phyloP scores from a whole-genome alignment of 257 asterid genomes.

The Capsicum pubescens region DNA sequence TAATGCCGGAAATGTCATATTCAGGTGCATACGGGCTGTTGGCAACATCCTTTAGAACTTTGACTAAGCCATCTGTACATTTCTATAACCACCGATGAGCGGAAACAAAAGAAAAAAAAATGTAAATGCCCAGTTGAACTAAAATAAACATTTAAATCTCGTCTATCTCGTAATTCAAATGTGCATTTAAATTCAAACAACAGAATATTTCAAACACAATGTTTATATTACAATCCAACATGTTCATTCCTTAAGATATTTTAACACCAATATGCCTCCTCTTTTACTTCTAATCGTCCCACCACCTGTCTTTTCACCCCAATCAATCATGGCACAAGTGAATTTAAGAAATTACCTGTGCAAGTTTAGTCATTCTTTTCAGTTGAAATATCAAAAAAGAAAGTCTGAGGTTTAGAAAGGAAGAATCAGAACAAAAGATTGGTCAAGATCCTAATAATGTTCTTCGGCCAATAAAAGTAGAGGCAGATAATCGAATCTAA shows the following conservation, averaged over 20 bases:
- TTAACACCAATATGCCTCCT: slow-evolving; percentile 1
- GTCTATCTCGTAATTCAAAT: slow-evolving; percentile 5
- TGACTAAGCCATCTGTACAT: slow-evolving; percentile 91
- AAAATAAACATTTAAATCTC: slow-evolving; percentile 6
- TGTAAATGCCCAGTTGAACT: slow-evolving; percentile 16
- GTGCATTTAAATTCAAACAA: neutral
- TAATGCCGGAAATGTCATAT: slow-evolving; percentile 88
- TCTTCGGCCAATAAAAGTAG: slow-evolving; percentile 9
- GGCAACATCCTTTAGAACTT: slow-evolving; percentile 75
- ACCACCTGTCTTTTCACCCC: slow-evolving; percentile 14
- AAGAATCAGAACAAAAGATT: neutral
- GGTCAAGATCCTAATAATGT: neutral
- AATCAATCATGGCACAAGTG: slow-evolving; percentile 7
- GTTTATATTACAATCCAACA: neutral
- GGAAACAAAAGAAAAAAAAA: slow-evolving; percentile 17
- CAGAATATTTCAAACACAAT: neutral
- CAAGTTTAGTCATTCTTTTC: slow-evolving; percentile 16
- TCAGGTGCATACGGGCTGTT: slow-evolving; percentile 99
- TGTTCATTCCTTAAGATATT: neutral
- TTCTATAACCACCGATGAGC: slow-evolving; percentile 54
- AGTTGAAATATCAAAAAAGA: slow-evolving; percentile 9
- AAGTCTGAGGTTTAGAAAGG: neutral
- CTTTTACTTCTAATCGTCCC: slow-evolving; percentile 2
- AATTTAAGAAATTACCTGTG: slow-evolving; percentile 17
- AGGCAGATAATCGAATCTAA: slow-evolving; percentile 10